These are phyloP conservation scores for Kodamaea derodonti DNA, from an alignment of 1,139 yeast species.

Conservation along the genomic window DNA sequence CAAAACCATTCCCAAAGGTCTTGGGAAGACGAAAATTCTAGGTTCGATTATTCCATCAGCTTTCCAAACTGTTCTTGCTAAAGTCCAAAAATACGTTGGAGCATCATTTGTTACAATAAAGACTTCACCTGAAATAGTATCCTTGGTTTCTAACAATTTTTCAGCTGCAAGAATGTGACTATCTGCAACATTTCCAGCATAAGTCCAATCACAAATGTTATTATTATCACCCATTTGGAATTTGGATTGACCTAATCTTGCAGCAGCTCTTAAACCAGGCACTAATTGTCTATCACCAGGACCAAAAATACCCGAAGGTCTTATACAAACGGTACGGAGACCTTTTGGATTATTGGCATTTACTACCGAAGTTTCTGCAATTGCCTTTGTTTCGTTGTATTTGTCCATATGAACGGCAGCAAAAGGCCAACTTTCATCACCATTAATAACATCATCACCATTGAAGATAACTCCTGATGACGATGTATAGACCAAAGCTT, in stretches of 20 bases:
- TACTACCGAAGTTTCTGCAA: slow-evolving; percentile 81
- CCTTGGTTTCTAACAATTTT: slow-evolving; percentile 49
- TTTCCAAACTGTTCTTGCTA: slow-evolving; percentile 96
- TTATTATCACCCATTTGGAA: slow-evolving; percentile 93
- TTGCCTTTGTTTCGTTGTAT: slow-evolving; percentile 91
- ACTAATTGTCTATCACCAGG: slow-evolving; percentile 98
- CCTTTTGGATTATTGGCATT: slow-evolving; percentile 58
- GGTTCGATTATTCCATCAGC: slow-evolving; percentile 84
- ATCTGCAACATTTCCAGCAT: slow-evolving; percentile 99
- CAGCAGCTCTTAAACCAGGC: slow-evolving; percentile 86
- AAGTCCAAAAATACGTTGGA: slow-evolving; percentile 95
- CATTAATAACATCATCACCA: slow-evolving; percentile 87
- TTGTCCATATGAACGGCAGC: slow-evolving; percentile 94
- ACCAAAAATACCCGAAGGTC: slow-evolving; percentile 98
- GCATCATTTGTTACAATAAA: slow-evolving; percentile 91
- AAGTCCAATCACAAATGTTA: slow-evolving; percentile 93
- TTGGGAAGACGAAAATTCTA: slow-evolving; percentile 62
- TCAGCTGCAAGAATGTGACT: slow-evolving; percentile 92
- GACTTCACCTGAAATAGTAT: slow-evolving; percentile 71
- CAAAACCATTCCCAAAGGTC: slow-evolving; percentile 69
- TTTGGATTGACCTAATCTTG: slow-evolving; percentile 80
- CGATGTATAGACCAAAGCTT: slow-evolving; percentile 87
- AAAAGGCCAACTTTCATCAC: slow-evolving; percentile 91
- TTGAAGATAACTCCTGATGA: slow-evolving; percentile 97
- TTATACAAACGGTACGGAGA: slow-evolving; percentile 73